phyloP scores from a whole-genome alignment of 768 basidiomycete genomes.

The Trametes gibbosa region DNA sequence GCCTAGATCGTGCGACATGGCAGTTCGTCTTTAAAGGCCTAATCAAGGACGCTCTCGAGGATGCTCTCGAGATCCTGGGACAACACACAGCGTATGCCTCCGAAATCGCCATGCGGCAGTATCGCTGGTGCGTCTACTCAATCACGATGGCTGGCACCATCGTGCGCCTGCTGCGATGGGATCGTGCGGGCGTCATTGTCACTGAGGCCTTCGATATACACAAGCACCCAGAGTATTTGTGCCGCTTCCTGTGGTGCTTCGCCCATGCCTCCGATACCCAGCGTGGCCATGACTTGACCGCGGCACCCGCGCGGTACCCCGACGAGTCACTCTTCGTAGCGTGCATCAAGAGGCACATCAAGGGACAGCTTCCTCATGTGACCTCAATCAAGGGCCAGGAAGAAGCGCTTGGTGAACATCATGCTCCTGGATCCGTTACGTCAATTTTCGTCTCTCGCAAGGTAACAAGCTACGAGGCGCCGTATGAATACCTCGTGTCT shows the following conservation, averaged over 20 bases:
- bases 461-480: no score
- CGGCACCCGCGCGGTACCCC: background rate
- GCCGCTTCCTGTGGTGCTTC: constrained; percentile 33
- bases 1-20: background rate
- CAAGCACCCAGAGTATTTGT: constrained; percentile 20
- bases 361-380: background rate
- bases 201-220: constrained; percentile 28
- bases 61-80: background rate
- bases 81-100: background rate
- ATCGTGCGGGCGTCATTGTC: constrained; percentile 34
- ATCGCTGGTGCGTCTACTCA: constrained; percentile 29
- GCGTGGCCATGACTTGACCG: constrained; percentile 29
- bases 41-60: background rate
- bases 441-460: background rate
- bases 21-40: background rate
- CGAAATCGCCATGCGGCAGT: constrained; percentile 25
- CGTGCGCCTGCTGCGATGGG: constrained; percentile 33
- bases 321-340: background rate
- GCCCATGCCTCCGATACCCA: constrained; percentile 5
- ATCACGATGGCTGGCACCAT: constrained; percentile 26
- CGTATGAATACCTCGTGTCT: background rate
- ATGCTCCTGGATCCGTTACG: background rate
- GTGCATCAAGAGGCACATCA: background rate
- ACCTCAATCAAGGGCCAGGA: background rate
- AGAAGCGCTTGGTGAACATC: background rate